phyloP scores from a whole-genome alignment of 495 filamentous ascomycete species.

The Bryoglossum gracile region DNA sequence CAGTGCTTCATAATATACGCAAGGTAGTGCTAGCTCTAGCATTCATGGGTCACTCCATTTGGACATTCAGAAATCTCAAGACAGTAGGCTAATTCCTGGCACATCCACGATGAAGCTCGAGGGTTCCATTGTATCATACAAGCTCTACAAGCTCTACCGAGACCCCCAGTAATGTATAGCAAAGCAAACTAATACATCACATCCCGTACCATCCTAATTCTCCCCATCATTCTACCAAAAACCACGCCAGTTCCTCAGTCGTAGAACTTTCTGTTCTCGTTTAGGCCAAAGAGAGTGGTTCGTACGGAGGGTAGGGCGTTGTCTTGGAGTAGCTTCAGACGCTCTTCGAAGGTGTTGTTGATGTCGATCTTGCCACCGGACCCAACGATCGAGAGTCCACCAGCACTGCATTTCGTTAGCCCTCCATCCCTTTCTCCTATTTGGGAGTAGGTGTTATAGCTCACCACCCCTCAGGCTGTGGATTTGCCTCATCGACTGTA shows the following conservation, averaged over 20 bases:
- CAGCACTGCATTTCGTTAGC: constrained; percentile 50
- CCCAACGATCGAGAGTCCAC: constrained; percentile 74
- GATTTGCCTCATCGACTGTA: constrained; percentile 68
- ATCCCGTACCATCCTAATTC: too few species aligned
- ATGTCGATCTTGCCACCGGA: constrained; percentile 92
- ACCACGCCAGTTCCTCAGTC: constrained; percentile 52
- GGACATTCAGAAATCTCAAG: too few species aligned
- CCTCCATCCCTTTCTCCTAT: not conserved
- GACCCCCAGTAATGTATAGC: constrained; percentile 10
- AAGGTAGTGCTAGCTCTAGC: too few species aligned
- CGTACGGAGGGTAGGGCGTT: constrained; percentile 81
- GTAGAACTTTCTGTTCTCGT: constrained; percentile 87
- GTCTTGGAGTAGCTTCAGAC: constrained; percentile 73
- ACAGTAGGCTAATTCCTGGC: too few species aligned
- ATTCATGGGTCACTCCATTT: too few species aligned
- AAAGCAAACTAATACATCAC: constrained; percentile 8
- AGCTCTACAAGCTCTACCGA: constrained; percentile 20
- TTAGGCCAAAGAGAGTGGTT: constrained; percentile 80
- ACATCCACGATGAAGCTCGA: constrained; percentile 2
- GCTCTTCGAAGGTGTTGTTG: constrained; percentile 94
- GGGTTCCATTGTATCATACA: constrained; percentile 25
- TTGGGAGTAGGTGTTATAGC: constrained; percentile 34
- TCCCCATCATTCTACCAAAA: too few species aligned
- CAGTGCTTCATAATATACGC: too few species aligned
- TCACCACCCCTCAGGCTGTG: constrained; percentile 78